A percentile compares a stretch with the other conserved stretches of the same genome.
phyloP scores from a whole-genome alignment of 306 rosid genomes.

The Biancaea sappan region DNA sequence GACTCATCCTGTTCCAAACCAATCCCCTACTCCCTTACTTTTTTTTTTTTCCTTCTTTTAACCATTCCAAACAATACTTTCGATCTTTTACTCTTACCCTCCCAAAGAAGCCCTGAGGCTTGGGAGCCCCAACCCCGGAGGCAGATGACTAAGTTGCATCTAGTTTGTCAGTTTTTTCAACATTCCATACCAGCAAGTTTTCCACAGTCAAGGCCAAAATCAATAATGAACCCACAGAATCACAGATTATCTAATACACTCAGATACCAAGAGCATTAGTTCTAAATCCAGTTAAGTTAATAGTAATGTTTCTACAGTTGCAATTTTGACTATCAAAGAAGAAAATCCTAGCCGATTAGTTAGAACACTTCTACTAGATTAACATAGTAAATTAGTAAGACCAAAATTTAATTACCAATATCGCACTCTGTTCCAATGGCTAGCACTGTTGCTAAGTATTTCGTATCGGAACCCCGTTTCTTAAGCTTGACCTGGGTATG shows the following conservation, averaged over 20 bases:
- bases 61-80: neutral
- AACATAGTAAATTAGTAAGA: neutral
- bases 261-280: neutral
- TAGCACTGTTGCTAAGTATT: conserved; percentile 75
- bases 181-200: neutral
- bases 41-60: no score
- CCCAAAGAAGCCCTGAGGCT: neutral
- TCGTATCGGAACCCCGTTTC: conserved; percentile 88
- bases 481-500: conserved; percentile 88
- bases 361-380: neutral
- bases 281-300: neutral
- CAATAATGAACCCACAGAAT: neutral
- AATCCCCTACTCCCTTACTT: neutral
- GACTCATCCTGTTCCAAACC: no score
- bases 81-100: neutral
- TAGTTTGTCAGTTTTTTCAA: neutral
- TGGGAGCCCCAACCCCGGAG: no score
- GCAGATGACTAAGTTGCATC: neutral
- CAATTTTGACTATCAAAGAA: neutral
- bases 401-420: conserved; percentile 35
- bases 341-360: neutral
- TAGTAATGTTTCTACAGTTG: neutral
- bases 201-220: neutral
- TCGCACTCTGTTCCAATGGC: conserved; percentile 88
- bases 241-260: no score